These are phyloP conservation scores for Canariomyces notabilis DNA, from an alignment of 2,329 filamentous ascomycete genomes.

Conservation along the genomic window DNA sequence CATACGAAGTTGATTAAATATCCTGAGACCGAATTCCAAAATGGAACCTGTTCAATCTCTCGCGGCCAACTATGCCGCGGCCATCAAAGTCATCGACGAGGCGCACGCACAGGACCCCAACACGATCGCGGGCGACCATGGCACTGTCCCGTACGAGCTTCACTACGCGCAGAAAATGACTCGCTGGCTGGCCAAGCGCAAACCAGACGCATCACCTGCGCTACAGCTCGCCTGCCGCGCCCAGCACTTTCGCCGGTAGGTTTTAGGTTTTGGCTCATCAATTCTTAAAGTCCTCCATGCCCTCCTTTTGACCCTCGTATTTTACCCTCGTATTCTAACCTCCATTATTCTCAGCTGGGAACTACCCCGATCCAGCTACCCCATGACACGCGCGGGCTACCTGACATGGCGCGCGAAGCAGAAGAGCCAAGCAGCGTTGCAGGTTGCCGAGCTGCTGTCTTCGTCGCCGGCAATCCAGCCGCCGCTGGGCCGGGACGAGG, in stretches of 20 bases:
- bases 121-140: constrained; percentile 40
- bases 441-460: constrained; percentile 51
- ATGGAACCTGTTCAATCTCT: constrained; percentile 31
- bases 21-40: background rate
- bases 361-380: constrained; percentile 67
- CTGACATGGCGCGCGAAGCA: constrained; percentile 72
- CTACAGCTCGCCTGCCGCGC: constrained; percentile 74
- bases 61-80: constrained; percentile 41
- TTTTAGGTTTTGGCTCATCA: too few relatives aligned
- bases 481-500: constrained; percentile 43
- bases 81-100: constrained; percentile 65
- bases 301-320: background rate
- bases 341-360: constrained; percentile 73
- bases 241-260: constrained; percentile 70
- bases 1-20: background rate
- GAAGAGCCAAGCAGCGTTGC: constrained; percentile 57
- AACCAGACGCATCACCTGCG: constrained; percentile 57
- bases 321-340: background rate
- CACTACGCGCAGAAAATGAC: constrained; percentile 81
- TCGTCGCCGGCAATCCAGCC: constrained; percentile 33
- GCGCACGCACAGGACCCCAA: constrained; percentile 66
- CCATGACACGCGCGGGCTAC: constrained; percentile 71
- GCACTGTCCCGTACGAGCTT: constrained; percentile 65
- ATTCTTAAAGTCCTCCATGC: background rate
- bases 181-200: constrained; percentile 58